Evolutionary conservation across 192 early-diverging fungal genomes (phyloP), one percentile per base, ranked within the genome.

Genomic region (Podila epicladia): DNA sequence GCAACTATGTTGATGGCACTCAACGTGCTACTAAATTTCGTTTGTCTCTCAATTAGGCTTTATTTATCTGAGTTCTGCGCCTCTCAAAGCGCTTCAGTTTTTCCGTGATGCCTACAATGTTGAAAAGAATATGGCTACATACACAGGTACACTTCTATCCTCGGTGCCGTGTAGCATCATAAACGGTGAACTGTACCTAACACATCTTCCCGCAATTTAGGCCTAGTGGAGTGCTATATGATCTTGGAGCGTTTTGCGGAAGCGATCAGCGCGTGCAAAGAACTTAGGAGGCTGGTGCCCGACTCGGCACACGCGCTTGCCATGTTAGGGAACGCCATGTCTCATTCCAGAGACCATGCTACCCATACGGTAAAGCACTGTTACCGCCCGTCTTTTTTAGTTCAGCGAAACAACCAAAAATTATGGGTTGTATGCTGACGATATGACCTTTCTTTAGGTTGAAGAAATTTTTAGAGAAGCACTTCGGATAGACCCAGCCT

Each of bases 221-320:
- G 68, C 1, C 64, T 76, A 2, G 68, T 76, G 9, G 65, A 65
- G 5, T 20, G 67, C 28, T 69, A 76, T 28, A 60, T 76, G 19
- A 29, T 65, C 20, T 33, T 71, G 29, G 74, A 71, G 13, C 74
- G 74, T n/a, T 37, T 50, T 19, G 20, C 26, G 60, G 67, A 76
- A 61, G 74, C 74, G 9, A 17, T 65, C 17, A 63, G 31, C 0
- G 64, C 49, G 22, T 67, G 67, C 4, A 65, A 65, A 19, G 74
- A 76, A 17, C 63, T 57, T 7, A 65, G 22, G 57, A 60, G 12
- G 33, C 51, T 69, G 24, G 69, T 69, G 67, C 64, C 68, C 0
- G 63, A 70, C 2, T 70, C 9, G 11, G 74, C 74, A 4, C 67
- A 65, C 1, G 74, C 74, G 8, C 20, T 71, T 12, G 74, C 74